Base-by-base conservation (phyloP, 179 eudicot genomes). In the Sideroxylon spinosum region DNA sequence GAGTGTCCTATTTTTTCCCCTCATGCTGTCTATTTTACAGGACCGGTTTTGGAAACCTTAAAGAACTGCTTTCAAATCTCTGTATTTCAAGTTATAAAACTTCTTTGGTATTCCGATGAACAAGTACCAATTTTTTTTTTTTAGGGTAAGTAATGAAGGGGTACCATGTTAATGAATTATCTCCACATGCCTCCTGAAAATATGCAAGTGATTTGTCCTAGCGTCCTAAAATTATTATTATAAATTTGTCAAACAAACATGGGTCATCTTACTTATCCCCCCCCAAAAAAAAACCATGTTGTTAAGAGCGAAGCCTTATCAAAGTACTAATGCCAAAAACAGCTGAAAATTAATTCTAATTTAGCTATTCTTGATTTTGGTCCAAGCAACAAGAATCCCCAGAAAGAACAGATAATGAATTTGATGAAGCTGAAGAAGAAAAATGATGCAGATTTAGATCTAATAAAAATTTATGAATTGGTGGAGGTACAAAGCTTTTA, bases 401-500 rank as follows among this genome's bases (percentile, higher is more conserved):
- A 50, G 13, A 50, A 50, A 12, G 1, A 50, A 50, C 55, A 8
- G 13, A 50, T 0, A 50, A 50, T 50, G 55, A 50, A 50, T 50
- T 50, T 1, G 55, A 50, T 9, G 55, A 50, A 50, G 55, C 55
- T 50, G 55, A 22, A 22, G 32, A 12, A 17, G 8, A 61, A 20
- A 50, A 37, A 9, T 20, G 12, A 6, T 62, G 32, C 78, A 44
- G 55, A 12, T 23, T 14, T 46, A 37, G 29, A n/a, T 2, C 17
- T 80, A 9, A 69, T 46, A 71, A 37, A 6, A 50, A 20, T 46
- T 52, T 19, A 76, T 72, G 70, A 37, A 55, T 76, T 77, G 49
- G 37, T 80, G 63, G 89, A 95, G 98, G 98, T 79, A 87, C 93
- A 14, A 89, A 84, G 85, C 89, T 95, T 56, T 84, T 95, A 80